Percentiles rank a stretch among this genome's conserved stretches.
These are phyloP conservation scores for Sphenostylis stenocarpa DNA, from an alignment of 306 rosid species.

Conservation along the genomic window DNA sequence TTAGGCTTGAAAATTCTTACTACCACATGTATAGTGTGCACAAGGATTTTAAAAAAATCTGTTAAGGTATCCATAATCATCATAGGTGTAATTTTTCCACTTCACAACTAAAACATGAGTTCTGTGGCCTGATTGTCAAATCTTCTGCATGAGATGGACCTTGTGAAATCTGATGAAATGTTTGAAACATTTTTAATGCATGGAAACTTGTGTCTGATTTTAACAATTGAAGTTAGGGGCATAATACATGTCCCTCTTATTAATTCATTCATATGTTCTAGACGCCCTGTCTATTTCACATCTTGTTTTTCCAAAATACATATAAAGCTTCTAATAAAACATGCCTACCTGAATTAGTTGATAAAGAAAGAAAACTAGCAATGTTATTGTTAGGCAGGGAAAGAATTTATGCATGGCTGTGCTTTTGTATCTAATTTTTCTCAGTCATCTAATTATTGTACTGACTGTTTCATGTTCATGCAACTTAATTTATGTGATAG, in stretches of 20 bases:
- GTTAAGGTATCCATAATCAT: not conserved
- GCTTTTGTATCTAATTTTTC: not conserved
- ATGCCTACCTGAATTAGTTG: not conserved
- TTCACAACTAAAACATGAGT: slow-evolving; percentile 15
- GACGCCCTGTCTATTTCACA: slow-evolving; percentile 2
- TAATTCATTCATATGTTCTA: slow-evolving; percentile 13
- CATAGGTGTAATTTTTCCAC: not conserved
- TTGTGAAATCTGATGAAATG: slow-evolving; percentile 7
- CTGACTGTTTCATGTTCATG: slow-evolving; percentile 42
- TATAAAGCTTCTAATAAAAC: not conserved
- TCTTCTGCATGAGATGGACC: not conserved
- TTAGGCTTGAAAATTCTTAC: slow-evolving; percentile 19
- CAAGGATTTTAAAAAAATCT: not conserved
- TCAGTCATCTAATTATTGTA: not conserved
- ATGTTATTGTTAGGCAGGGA: not conserved
- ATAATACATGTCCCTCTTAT: not conserved
- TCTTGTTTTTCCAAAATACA: not conserved
- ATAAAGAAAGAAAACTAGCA: not conserved
- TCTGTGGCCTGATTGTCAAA: not conserved
- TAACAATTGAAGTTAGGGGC: not conserved
- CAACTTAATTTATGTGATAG: slow-evolving; percentile 46
- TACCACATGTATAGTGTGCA: not conserved
- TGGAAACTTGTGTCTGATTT: not conserved
- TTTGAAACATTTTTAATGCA: slow-evolving; percentile 1
- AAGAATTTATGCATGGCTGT: slow-evolving; percentile 2